These are phyloP conservation scores for Diversispora eburnea DNA, from an alignment of 192 early-diverging fungal species.

Conservation along the genomic window DNA sequence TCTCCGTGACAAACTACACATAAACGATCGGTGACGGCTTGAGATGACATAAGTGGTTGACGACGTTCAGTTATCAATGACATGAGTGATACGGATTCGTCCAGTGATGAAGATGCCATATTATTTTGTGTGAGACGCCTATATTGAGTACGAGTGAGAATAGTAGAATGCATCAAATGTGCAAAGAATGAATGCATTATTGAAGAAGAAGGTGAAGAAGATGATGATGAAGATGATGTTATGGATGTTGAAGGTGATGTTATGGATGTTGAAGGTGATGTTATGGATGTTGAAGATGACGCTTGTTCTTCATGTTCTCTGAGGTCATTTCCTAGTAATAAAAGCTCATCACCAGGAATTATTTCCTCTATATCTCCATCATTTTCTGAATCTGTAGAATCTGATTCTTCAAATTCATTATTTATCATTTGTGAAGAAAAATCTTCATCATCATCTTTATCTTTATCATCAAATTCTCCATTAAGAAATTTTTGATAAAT, in stretches of 20 bases:
- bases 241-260: slow-evolving; percentile 1
- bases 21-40: slow-evolving; percentile 27
- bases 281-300: background rate
- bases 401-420: background rate
- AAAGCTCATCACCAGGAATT: slow-evolving; percentile 4
- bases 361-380: background rate
- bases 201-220: background rate
- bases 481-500: slow-evolving; percentile 22
- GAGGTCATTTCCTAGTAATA: slow-evolving; percentile 24
- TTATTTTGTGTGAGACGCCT: slow-evolving; percentile 10
- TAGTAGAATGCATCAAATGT: slow-evolving; percentile 24
- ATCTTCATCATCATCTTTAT: slow-evolving; percentile 25
- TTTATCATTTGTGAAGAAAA: background rate
- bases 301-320: slow-evolving; percentile 20
- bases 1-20: slow-evolving; percentile 28
- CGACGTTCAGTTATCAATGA: slow-evolving; percentile 19
- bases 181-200: slow-evolving; percentile 22
- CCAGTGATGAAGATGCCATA: background rate
- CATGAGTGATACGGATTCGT: slow-evolving; percentile 13
- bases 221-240: background rate
- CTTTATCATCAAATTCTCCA: slow-evolving; percentile 14
- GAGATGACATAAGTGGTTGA: background rate
- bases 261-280: background rate
- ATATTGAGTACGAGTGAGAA: slow-evolving; percentile 25
- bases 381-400: background rate